These are phyloP conservation scores for Agrocybe pediades DNA, from an alignment of 768 basidiomycete species.

Conservation along the genomic window DNA sequence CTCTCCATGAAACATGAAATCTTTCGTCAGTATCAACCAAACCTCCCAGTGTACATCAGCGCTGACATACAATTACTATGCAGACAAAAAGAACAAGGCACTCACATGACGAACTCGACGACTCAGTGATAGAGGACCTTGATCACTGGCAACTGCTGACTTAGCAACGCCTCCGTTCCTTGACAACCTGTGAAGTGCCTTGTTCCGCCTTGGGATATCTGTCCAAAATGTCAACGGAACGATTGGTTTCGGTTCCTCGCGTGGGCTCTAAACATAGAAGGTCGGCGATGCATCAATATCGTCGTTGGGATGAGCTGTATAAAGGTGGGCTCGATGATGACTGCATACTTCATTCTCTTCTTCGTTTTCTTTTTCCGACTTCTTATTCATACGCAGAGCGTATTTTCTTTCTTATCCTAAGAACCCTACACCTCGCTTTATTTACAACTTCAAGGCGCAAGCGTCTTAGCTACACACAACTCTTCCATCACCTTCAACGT, in stretches of 20 bases:
- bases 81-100: background rate
- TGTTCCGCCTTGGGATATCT: conserved; percentile 1
- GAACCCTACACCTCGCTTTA: background rate
- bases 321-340: background rate
- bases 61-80: too few species aligned
- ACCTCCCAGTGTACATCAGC: too few species aligned
- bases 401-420: too few species aligned
- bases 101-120: background rate
- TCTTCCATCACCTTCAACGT: background rate
- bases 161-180: conserved; percentile 2
- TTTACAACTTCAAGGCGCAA: background rate
- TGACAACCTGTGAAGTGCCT: background rate
- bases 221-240: background rate
- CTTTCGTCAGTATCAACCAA: too few species aligned
- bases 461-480: background rate
- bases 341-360: background rate
- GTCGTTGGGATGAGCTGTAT: background rate
- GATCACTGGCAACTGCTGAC: conserved; percentile 1
- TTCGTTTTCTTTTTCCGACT: background rate
- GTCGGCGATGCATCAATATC: background rate
- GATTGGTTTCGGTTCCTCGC: background rate
- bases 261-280: background rate
- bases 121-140: background rate
- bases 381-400: background rate
- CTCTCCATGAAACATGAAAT: too few species aligned